A percentile compares a stretch with the other conserved stretches of the same genome.
Conservation (phyloP, 2,329 filamentous ascomycete species). For the Alternaria burnsii region DNA sequence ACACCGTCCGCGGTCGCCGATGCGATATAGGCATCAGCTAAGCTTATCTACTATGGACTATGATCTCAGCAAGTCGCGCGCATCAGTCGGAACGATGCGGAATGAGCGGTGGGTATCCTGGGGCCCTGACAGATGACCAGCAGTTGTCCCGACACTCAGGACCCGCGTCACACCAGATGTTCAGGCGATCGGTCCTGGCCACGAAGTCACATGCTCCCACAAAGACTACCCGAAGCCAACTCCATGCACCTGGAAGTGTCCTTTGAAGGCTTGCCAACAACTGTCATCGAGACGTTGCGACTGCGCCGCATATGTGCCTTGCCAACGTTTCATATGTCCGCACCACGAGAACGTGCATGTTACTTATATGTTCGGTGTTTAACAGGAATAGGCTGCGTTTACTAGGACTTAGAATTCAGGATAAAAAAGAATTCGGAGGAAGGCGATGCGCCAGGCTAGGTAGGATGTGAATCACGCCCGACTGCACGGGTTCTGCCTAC, state of each 20-base stretch:
- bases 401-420: not conserved
- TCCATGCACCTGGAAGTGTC: not conserved
- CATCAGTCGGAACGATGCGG: slow-evolving; percentile 3
- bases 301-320: not conserved
- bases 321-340: not conserved
- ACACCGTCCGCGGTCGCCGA: slow-evolving; percentile 15
- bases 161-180: slow-evolving; percentile 11
- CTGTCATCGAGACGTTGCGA: not conserved
- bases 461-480: not conserved
- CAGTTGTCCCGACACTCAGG: slow-evolving; percentile 3
- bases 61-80: slow-evolving; percentile 1
- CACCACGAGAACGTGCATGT: not conserved
- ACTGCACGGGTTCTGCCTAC: not conserved
- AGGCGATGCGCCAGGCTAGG: not conserved
- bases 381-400: not conserved
- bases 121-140: slow-evolving; percentile 11
- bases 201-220: not conserved
- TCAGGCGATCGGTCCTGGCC: slow-evolving; percentile 5
- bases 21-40: slow-evolving; percentile 25
- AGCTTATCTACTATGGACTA: slow-evolving; percentile 12
- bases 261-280: not conserved
- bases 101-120: not conserved
- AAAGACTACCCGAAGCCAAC: not conserved
- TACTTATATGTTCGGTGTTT: not conserved
- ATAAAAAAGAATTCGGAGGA: not conserved